Percentiles rank a stretch among this genome's conserved stretches.
phyloP scores from a whole-genome alignment of 1,139 yeast genomes.

The Candida sp. region DNA sequence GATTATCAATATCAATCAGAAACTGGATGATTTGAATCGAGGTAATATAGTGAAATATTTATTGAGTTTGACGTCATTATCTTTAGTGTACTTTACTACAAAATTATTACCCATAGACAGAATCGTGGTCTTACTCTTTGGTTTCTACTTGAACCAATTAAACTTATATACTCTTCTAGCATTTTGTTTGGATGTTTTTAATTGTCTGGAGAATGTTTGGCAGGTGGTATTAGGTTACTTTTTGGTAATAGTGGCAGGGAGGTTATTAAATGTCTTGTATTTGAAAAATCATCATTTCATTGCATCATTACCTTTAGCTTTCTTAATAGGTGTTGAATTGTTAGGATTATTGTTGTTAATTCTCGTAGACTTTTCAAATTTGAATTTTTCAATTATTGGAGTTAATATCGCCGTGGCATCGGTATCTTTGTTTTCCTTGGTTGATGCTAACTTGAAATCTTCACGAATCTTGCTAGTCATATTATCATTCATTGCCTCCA shows the following conservation, averaged over 20 bases:
- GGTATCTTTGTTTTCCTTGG: conserved; percentile 22
- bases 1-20: conserved; percentile 3
- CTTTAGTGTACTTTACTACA: conserved; percentile 12
- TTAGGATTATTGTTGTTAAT: conserved; percentile 5
- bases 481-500: conserved; percentile 15
- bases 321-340: conserved; percentile 7
- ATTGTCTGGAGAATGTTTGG: conserved; percentile 2
- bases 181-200: conserved; percentile 18
- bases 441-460: conserved; percentile 17
- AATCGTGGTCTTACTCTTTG: conserved; percentile 20
- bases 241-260: conserved; percentile 13
- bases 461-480: conserved; percentile 15
- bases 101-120: conserved; percentile 19
- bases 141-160: conserved; percentile 24
- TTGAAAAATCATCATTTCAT: background rate
- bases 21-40: background rate
- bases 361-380: conserved; percentile 4
- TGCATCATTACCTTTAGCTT: conserved; percentile 1
- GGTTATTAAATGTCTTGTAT: conserved; percentile 7
- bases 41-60: background rate
- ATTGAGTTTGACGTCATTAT: background rate
- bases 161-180: conserved; percentile 23
- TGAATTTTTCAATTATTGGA: conserved; percentile 18
- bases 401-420: conserved; percentile 21
- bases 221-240: conserved; percentile 15